phyloP scores from a whole-genome alignment of 352 stramenopile genomes.

The Pythium brassicae region DNA sequence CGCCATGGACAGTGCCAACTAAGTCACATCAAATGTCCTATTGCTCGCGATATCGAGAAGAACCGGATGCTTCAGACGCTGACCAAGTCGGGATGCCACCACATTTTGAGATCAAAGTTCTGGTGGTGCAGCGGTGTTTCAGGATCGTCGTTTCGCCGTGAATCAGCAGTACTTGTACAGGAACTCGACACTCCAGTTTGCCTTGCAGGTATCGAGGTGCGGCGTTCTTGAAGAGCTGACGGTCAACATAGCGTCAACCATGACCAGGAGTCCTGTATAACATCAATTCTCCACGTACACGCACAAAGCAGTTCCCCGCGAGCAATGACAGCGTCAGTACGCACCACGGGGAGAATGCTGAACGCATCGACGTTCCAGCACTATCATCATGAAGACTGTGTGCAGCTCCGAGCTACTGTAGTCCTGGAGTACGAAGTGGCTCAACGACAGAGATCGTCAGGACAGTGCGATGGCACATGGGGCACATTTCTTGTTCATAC shows the following conservation, averaged over 20 bases:
- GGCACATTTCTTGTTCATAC: too few species aligned
- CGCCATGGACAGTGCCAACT: conserved; percentile 15
- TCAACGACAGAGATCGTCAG: too few species aligned
- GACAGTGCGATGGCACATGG: too few species aligned
- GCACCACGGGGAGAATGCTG: too few species aligned
- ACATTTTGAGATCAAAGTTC: conserved; percentile 17
- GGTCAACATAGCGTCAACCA: conserved; percentile 39
- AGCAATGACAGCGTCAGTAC: conserved; percentile 29
- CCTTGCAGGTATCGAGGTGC: too few species aligned
- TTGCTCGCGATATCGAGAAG: conserved; percentile 24
- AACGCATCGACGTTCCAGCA: too few species aligned
- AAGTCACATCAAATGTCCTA: conserved; percentile 2
- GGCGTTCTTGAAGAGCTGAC: too few species aligned
- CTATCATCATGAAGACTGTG: too few species aligned
- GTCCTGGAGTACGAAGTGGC: too few species aligned
- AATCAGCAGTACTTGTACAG: conserved; percentile 17
- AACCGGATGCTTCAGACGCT: conserved; percentile 31
- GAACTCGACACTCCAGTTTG: too few species aligned
- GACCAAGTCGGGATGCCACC: conserved; percentile 16
- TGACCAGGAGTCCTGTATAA: conserved; percentile 60
- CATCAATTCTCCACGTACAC: too few species aligned
- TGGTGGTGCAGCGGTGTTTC: background rate
- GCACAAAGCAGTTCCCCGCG: conserved; percentile 41
- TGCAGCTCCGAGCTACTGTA: too few species aligned
- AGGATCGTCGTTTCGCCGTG: conserved; percentile 21